Evolutionary conservation across 2,329 filamentous ascomycete species (phyloP), one percentile per base, ranked within the genome.

Genomic region (Sarocladiaceae sp.): DNA sequence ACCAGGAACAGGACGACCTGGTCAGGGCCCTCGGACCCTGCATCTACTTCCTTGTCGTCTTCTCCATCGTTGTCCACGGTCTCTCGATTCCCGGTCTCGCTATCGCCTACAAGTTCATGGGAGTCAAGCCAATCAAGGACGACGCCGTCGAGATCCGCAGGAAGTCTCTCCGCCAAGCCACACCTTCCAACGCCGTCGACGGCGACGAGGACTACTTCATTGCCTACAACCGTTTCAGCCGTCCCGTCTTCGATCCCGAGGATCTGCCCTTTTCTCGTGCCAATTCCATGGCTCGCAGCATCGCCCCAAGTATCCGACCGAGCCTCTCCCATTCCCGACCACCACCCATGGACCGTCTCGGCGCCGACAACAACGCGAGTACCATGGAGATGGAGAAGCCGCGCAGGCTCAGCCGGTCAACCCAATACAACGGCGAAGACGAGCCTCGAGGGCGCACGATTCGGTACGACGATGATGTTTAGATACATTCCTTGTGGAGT

Each of bases 141-240:
- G 69, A 76, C 18, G 70, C 69, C 2, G 62, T 71, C 1, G 60
- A 67, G 11, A 61, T 75, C 13, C 63, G 67, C 12, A 67, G 72
- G 26, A 58, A 64, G 40, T 71, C 70, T 2, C 62, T 68, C 5
- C 62, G 63, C 26, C 25, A 36, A 3, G 64, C 67, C 1, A 60
- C 67, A 4, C 71, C 73, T 0, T 58, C 63, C 12, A 74, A 75
- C 53, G 74, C 73, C 17, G 61, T 71, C 1, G 62, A 66, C 10
- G 4, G 63, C 65, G 69, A 73, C 42, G 53, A 53, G 5, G 59
- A 69, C 3, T 69, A 63, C 3, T 74, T 76, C 49, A 68, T 75
- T 31, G 71, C 71, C 1, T 76, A 74, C 58, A 77, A 78, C 58
- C 71, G 75, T 44, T 78, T 78, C 63, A 74, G 68, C 13, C 62